These are phyloP conservation scores for Aspergillus nidulans DNA, from an alignment of 495 filamentous ascomycete genomes.

Conservation along the genomic window DNA sequence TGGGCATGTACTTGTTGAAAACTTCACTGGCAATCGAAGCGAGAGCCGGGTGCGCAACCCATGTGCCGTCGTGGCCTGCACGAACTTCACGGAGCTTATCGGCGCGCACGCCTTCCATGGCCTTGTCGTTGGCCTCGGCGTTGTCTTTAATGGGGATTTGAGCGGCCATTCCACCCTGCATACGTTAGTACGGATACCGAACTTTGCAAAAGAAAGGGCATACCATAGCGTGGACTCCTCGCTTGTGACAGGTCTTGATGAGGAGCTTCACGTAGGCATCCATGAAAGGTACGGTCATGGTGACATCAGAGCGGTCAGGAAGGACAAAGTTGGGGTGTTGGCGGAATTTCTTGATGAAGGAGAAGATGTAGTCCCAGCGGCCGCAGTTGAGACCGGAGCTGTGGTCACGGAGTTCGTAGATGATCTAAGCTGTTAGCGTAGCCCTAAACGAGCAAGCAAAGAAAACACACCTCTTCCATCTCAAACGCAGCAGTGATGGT, in stretches of 20 bases:
- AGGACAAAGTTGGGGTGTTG: constrained; percentile 89
- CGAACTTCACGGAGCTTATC: constrained; percentile 96
- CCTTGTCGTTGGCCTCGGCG: constrained; percentile 24
- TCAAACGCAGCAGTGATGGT: constrained; percentile 98
- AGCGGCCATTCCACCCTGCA: constrained; percentile 88
- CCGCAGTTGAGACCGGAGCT: constrained; percentile 96
- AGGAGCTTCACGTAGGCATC: constrained; percentile 93
- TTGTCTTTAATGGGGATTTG: constrained; percentile 97
- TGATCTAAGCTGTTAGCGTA: constrained; percentile 53
- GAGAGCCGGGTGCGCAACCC: constrained; percentile 96
- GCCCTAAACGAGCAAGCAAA: not conserved
- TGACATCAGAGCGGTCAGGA: constrained; percentile 85
- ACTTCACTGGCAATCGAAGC: constrained; percentile 84
- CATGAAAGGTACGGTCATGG: constrained; percentile 99
- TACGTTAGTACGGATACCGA: not conserved
- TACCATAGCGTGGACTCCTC: constrained; percentile 93
- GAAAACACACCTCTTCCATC: constrained; percentile 73
- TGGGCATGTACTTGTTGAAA: constrained; percentile 99
- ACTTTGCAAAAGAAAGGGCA: not conserved
- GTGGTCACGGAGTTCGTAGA: constrained; percentile 98
- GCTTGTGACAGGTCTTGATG: constrained; percentile 94
- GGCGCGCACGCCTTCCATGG: constrained; percentile 83
- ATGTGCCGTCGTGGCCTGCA: constrained; percentile 93
- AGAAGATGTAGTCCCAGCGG: constrained; percentile 99
- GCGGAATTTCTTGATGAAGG: constrained; percentile 99